Evolutionary conservation across 2,329 filamentous ascomycete species (phyloP).

Genomic region (Ophiostoma quercus): DNA sequence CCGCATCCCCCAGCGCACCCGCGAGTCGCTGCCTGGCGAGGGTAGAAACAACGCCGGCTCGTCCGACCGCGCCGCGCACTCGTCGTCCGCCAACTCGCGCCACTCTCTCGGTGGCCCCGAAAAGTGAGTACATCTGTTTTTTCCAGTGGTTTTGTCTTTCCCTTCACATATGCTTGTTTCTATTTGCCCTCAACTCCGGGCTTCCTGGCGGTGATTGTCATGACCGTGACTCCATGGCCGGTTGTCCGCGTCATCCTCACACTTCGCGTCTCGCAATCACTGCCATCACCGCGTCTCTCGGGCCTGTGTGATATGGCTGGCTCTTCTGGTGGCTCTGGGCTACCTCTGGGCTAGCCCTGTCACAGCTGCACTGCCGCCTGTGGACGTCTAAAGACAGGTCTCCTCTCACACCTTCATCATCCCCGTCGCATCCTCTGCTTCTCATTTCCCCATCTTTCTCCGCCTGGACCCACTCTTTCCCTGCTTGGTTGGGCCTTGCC

Average conservation of each 20-base stretch:
- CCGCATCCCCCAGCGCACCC: slow-evolving; percentile 46
- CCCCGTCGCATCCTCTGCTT: slow-evolving; percentile 14
- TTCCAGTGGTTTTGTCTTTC: background rate
- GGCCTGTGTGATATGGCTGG: background rate
- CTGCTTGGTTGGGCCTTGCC: background rate
- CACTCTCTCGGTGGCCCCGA: slow-evolving; percentile 46
- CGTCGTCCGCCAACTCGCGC: slow-evolving; percentile 44
- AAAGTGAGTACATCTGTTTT: slow-evolving; percentile 45
- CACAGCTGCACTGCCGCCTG: background rate
- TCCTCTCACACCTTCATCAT: background rate
- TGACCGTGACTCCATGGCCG: background rate
- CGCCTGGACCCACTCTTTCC: slow-evolving; percentile 11
- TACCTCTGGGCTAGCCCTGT: background rate
- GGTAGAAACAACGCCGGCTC: slow-evolving; percentile 41
- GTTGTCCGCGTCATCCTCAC: background rate
- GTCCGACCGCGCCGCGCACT: slow-evolving; percentile 41
- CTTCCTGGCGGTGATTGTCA: background rate
- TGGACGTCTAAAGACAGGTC: background rate
- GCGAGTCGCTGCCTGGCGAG: slow-evolving; percentile 52
- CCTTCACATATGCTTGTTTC: background rate
- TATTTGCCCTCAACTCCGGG: background rate
- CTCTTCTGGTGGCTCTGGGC: too few relatives aligned
- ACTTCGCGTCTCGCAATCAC: background rate
- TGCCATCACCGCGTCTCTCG: background rate
- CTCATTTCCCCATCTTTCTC: slow-evolving; percentile 19